Evolutionary conservation across 192 early-diverging fungal genomes (phyloP).

Genomic region (Gamsiella multidivaricata): DNA sequence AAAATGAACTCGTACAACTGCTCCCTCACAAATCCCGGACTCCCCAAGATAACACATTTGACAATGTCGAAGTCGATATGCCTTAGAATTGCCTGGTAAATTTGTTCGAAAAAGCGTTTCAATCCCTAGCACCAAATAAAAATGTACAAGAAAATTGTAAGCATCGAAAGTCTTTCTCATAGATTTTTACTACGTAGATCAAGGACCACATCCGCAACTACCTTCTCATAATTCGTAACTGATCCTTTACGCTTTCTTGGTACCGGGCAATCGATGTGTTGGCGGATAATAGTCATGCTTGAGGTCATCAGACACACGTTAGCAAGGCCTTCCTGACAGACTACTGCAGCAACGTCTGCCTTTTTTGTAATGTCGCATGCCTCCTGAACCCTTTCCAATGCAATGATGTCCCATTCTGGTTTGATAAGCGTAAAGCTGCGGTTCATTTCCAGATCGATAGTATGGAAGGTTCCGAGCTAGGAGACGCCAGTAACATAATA

Average conservation of each 20-base stretch:
- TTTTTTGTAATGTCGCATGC: slow-evolving; percentile 90
- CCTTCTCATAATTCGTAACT: slow-evolving; percentile 91
- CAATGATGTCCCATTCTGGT: slow-evolving; percentile 93
- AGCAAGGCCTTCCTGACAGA: slow-evolving; percentile 91
- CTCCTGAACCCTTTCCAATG: slow-evolving; percentile 87
- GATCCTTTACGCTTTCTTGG: slow-evolving; percentile 95
- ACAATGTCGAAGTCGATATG: slow-evolving; percentile 93
- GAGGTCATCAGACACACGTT: slow-evolving; percentile 94
- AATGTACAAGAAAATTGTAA: background rate
- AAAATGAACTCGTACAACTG: slow-evolving; percentile 89
- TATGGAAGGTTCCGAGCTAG: slow-evolving; percentile 92
- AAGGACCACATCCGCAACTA: slow-evolving; percentile 30
- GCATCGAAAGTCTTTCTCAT: too few species aligned
- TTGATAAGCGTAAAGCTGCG: slow-evolving; percentile 90
- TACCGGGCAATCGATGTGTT: slow-evolving; percentile 90
- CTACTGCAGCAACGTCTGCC: slow-evolving; percentile 93
- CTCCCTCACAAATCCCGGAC: slow-evolving; percentile 96
- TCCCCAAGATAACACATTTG: slow-evolving; percentile 95
- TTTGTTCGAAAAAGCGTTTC: slow-evolving; percentile 89
- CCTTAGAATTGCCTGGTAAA: slow-evolving; percentile 86
- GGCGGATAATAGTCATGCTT: slow-evolving; percentile 95
- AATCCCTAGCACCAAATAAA: slow-evolving; percentile 60
- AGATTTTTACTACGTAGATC: too few species aligned
- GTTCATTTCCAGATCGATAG: slow-evolving; percentile 92
- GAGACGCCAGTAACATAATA: background rate